Evolutionary conservation across 495 filamentous ascomycete genomes (phyloP).

Genomic region (Aspergillus wentii): DNA sequence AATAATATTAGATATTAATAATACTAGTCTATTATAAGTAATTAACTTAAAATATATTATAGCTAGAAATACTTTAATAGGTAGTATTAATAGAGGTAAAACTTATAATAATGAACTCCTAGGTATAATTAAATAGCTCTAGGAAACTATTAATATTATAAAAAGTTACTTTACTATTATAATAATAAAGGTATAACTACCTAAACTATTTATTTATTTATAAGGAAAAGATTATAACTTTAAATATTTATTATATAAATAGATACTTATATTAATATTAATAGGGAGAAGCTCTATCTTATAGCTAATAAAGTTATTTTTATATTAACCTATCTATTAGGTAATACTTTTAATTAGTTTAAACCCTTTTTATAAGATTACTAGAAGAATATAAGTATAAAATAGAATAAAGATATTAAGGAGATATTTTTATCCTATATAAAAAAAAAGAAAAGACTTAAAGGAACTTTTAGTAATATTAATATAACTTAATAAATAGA

Average conservation of each 20-base stretch:
- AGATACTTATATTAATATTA: not conserved
- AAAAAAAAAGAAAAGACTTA: too few relatives aligned
- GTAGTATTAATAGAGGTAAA: too few relatives aligned
- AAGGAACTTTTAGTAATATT: not conserved
- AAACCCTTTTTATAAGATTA: not conserved
- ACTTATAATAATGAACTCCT: not conserved
- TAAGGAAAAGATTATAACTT: not conserved
- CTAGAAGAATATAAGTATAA: not conserved
- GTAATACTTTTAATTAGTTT: not conserved
- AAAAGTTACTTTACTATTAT: not conserved
- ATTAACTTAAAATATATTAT: too few relatives aligned
- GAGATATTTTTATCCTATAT: not conserved
- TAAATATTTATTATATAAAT: not conserved
- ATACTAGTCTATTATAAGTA: too few relatives aligned
- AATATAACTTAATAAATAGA: not conserved
- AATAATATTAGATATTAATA: too few relatives aligned
- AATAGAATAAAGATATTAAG: not conserved
- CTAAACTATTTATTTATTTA: not conserved
- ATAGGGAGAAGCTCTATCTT: not conserved
- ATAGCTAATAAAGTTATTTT: not conserved
- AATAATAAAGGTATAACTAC: not conserved
- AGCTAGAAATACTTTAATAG: too few relatives aligned
- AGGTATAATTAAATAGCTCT: not conserved
- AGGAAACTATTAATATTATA: not conserved
- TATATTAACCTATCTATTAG: not conserved